Conservation (phyloP, 495 filamentous ascomycete genomes). For the Podospora appendiculata region DNA sequence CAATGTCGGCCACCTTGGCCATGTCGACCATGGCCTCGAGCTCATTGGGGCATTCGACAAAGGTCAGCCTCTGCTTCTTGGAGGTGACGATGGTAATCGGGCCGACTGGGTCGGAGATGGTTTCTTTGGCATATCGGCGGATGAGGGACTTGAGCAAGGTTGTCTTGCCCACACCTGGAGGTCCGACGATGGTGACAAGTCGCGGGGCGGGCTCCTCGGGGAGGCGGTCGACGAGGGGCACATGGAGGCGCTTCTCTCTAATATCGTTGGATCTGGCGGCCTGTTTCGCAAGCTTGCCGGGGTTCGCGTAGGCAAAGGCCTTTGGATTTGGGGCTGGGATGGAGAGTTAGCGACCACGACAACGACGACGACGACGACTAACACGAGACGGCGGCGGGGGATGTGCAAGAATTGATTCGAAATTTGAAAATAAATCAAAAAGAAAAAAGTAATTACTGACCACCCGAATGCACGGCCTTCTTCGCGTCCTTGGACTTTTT, state of each 20-base stretch:
- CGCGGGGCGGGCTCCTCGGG: slow-evolving; percentile 94
- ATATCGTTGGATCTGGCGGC: slow-evolving; percentile 89
- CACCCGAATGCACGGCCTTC: slow-evolving; percentile 43
- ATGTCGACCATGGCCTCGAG: slow-evolving; percentile 93
- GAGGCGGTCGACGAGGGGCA: slow-evolving; percentile 87
- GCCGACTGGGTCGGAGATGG: slow-evolving; percentile 77
- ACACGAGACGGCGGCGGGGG: too few relatives aligned
- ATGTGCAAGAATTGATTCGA: slow-evolving; percentile 1
- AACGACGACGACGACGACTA: too few relatives aligned
- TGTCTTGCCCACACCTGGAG: slow-evolving; percentile 68
- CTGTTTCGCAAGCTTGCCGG: slow-evolving; percentile 74
- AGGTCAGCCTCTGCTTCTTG: slow-evolving; percentile 85
- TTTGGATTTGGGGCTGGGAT: slow-evolving; percentile 72
- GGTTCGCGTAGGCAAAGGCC: slow-evolving; percentile 80
- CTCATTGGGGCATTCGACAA: slow-evolving; percentile 93
- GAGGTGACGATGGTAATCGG: slow-evolving; percentile 93
- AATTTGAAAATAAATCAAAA: background rate
- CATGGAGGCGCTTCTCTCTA: slow-evolving; percentile 92
- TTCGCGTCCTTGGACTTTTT: slow-evolving; percentile 93
- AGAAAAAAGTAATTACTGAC: slow-evolving; percentile 14
- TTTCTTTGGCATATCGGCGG: slow-evolving; percentile 91
- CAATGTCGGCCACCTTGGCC: slow-evolving; percentile 93
- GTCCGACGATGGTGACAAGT: slow-evolving; percentile 86
- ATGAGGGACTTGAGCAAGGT: slow-evolving; percentile 83
- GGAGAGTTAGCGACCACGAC: background rate